A percentile compares a stretch with the other conserved stretches of the same genome.
Evolutionary conservation across 805 yeast genomes (phyloP).

Genomic region (Suhomyces canberraensis): DNA sequence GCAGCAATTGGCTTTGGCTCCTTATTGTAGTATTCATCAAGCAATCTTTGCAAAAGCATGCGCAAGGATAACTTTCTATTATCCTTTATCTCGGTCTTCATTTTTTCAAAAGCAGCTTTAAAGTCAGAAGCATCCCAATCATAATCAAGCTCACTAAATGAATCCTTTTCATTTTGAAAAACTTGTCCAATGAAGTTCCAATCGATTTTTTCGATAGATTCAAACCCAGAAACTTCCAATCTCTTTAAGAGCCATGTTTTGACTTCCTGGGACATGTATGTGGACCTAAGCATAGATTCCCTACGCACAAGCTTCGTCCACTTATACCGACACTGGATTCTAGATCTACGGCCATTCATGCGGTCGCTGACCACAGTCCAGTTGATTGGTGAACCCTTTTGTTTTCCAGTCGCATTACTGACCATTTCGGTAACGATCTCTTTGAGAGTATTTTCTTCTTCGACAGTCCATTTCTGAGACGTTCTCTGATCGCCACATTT

Average conservation of each 20-base stretch:
- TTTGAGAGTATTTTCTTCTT: constrained; percentile 64
- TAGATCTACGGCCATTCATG: constrained; percentile 84
- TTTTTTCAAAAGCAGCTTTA: constrained; percentile 56
- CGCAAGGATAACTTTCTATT: constrained; percentile 13
- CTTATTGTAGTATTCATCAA: constrained; percentile 2
- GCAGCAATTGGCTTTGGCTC: background rate
- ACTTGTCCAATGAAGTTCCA: constrained; percentile 33
- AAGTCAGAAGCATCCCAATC: constrained; percentile 64
- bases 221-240: constrained; percentile 23
- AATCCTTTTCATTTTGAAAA: constrained; percentile 24
- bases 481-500: constrained; percentile 82
- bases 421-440: constrained; percentile 52
- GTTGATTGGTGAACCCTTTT: constrained; percentile 51
- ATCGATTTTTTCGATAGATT: constrained; percentile 26
- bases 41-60: constrained; percentile 1
- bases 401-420: constrained; percentile 14
- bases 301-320: constrained; percentile 81
- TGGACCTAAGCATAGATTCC: constrained; percentile 37
- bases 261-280: constrained; percentile 31
- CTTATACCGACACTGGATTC: constrained; percentile 94
- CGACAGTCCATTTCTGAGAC: constrained; percentile 73
- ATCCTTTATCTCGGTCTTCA: constrained; percentile 52
- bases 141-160: constrained; percentile 9
- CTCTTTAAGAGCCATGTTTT: constrained; percentile 37
- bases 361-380: constrained; percentile 91